phyloP scores from a whole-genome alignment of 495 filamentous ascomycete genomes.

The Astrothelium macrocarpum region DNA sequence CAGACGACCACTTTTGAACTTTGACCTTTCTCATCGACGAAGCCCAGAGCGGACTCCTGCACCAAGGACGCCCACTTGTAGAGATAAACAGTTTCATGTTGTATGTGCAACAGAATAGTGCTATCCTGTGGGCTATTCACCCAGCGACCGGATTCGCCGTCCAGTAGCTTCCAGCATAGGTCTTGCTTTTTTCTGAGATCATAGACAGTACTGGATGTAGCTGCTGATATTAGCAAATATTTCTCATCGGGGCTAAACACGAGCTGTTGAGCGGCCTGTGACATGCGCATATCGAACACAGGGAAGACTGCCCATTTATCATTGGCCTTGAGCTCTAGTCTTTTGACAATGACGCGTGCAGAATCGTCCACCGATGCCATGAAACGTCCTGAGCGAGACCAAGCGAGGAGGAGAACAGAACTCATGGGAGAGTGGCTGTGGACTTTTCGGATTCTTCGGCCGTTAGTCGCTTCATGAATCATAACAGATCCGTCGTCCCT shows the following conservation, averaged over 20 bases:
- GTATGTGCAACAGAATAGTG: neutral
- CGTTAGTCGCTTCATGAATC: neutral
- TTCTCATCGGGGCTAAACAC: neutral
- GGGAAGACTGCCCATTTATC: neutral
- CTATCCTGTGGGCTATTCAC: neutral
- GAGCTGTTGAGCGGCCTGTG: neutral
- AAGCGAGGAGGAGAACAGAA: neutral
- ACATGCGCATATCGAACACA: neutral
- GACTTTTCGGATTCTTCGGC: neutral
- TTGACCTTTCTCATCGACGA: neutral
- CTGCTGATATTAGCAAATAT: neutral
- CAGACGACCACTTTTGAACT: neutral
- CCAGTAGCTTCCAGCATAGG: neutral
- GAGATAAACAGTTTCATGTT: neutral
- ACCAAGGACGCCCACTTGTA: neutral
- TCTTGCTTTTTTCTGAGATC: neutral
- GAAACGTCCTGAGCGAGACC: slow-evolving; percentile 2
- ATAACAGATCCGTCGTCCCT: neutral
- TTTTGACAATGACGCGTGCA: slow-evolving; percentile 5
- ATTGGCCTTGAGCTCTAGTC: neutral
- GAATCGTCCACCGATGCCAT: slow-evolving; percentile 8
- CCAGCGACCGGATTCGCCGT: neutral
- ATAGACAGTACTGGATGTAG: neutral
- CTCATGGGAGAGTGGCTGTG: neutral
- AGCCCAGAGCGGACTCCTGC: neutral